Evolutionary conservation across 495 filamentous ascomycete species (phyloP), one percentile per base, ranked within the genome.

Genomic region (Astrothelium subdiscretum): DNA sequence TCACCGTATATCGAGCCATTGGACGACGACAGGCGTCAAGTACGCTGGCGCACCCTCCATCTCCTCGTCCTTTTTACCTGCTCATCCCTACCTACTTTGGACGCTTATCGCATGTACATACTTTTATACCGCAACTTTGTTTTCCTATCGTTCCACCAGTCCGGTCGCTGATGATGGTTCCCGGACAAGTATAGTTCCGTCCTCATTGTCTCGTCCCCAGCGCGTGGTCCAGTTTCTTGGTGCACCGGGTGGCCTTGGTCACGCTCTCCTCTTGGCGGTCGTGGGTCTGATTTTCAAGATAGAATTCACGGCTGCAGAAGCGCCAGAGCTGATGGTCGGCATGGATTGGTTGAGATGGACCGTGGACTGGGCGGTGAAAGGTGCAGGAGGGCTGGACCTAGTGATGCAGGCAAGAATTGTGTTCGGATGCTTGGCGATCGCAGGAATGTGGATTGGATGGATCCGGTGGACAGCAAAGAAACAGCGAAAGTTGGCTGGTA

Each of bases 21-120:
- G 92, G 92, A 97, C 97, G 71, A 94, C 97, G 71, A 97, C 94
- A 0, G 94, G 94, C 26, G 91, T 96, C 66, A 99, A 99, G 64
- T 89, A 89, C 66, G 85, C 94, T 18, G 92, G 90, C 15, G 87
- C 86, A 58, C 83, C 90, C 57, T 92, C 96, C 69, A 94, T 96
- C 58, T 85, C 87, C 60, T 85, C 83, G 38, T 77, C 66, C 8
- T 86, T 87, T 66, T 76, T 97, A 24, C 74, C 83, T 35, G 70
- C 73, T 1, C 80, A 88, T 65, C 83, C 80, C 1, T 61, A 75
- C 24, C 59, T 87, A 1, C 79, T 98, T 11, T 98, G 94, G 92
- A 67, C 67, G n/a, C 74, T 95, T 24, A 79, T 96, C 20, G 72
- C 83, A 8, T 67, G 78, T 13, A 86, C 89, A 2, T 97, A 97